These are phyloP conservation scores for Boletus speciosus DNA, from an alignment of 768 basidiomycete species.

Conservation along the genomic window DNA sequence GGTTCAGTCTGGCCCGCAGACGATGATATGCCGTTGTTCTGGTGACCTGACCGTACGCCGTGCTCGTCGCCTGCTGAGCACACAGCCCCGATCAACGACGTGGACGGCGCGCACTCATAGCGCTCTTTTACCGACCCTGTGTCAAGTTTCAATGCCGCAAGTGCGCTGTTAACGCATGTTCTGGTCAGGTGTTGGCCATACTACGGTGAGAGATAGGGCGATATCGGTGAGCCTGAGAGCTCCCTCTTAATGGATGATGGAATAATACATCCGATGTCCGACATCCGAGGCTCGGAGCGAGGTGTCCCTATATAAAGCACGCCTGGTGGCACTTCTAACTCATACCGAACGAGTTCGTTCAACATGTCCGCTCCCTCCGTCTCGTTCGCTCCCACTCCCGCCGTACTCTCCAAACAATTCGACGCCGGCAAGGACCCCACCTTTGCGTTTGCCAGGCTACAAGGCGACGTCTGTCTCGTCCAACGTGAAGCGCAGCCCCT, in stretches of 20 bases:
- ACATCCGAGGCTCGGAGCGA: neutral
- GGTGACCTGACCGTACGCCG: neutral
- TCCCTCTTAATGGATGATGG: too few relatives aligned
- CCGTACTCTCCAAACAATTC: constrained; percentile 12
- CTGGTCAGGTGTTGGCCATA: neutral
- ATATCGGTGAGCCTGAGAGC: too few relatives aligned
- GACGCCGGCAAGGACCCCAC: constrained; percentile 18
- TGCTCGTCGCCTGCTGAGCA: neutral
- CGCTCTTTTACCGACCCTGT: neutral
- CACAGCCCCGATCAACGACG: neutral
- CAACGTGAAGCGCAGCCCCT: constrained; percentile 15
- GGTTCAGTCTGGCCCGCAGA: neutral
- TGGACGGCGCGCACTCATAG: neutral
- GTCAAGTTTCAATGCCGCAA: neutral
- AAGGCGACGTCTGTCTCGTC: constrained; percentile 28
- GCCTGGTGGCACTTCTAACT: neutral
- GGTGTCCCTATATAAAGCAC: neutral
- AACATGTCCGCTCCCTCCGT: constrained; percentile 14
- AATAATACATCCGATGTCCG: neutral
- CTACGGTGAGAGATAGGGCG: neutral
- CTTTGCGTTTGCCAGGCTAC: constrained; percentile 36
- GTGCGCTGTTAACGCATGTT: neutral
- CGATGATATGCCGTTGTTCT: neutral
- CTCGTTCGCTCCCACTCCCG: constrained; percentile 23
- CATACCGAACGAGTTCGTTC: neutral